Conservation (phyloP, 2,329 filamentous ascomycete genomes). For the Penicillium sp. region DNA sequence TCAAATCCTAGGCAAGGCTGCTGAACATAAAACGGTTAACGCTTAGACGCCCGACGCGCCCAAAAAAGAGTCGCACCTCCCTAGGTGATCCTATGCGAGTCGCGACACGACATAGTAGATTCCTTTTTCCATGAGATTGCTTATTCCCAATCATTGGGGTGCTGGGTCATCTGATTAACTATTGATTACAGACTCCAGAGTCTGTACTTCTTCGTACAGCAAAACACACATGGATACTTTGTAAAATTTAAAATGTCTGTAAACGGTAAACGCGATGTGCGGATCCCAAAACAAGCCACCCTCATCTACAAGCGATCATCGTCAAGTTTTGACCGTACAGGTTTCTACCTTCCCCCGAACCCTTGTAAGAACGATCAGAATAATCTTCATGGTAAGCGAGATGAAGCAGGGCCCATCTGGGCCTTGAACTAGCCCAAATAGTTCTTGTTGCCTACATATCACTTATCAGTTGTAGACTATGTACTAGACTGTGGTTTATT, state of each 20-base stretch:
- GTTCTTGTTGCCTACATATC: too few species aligned
- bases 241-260: too few species aligned
- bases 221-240: too few species aligned
- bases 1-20: background rate
- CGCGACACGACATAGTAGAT: background rate
- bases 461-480: too few species aligned
- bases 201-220: too few species aligned
- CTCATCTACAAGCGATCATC: background rate
- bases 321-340: background rate
- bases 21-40: background rate
- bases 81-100: background rate
- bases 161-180: background rate
- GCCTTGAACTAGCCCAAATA: background rate
- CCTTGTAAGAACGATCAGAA: background rate
- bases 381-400: background rate
- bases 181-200: too few species aligned
- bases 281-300: background rate
- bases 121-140: background rate
- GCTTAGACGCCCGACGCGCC: constrained; percentile 1
- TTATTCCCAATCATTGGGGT: background rate
- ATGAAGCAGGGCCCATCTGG: constrained; percentile 17
- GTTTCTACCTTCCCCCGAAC: background rate
- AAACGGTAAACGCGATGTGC: background rate
- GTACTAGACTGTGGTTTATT: background rate
- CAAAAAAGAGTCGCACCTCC: background rate